phyloP scores from a whole-genome alignment of 345 rosid species.

The Rhodomyrtus tomentosa region DNA sequence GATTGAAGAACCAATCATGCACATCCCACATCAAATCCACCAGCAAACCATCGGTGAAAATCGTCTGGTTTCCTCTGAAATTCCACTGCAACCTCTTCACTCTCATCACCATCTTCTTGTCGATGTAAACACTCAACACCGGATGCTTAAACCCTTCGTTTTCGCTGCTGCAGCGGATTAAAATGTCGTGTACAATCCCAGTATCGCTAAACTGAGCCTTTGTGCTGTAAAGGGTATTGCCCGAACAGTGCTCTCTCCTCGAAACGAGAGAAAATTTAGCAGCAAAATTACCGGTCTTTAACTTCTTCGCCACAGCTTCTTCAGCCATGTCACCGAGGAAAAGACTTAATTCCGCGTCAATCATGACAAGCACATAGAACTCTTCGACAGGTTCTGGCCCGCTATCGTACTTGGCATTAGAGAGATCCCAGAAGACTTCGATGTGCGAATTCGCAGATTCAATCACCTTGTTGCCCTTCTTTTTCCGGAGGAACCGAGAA shows the following conservation, averaged over 20 bases:
- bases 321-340: slow-evolving; percentile 5
- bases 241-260: slow-evolving; percentile 9
- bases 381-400: slow-evolving; percentile 10
- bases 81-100: slow-evolving; percentile 15
- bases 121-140: slow-evolving; percentile 5
- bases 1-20: slow-evolving; percentile 13
- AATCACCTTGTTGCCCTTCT: slow-evolving; percentile 1
- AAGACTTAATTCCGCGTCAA: slow-evolving; percentile 6
- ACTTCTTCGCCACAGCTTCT: background rate
- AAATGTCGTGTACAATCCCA: slow-evolving; percentile 6
- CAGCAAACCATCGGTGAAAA: slow-evolving; percentile 8
- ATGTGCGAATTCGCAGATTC: background rate
- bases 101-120: slow-evolving; percentile 7
- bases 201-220: slow-evolving; percentile 2
- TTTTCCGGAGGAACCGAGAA: slow-evolving; percentile 3
- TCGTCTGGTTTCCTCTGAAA: slow-evolving; percentile 16
- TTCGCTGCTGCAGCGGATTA: slow-evolving; percentile 1
- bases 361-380: slow-evolving; percentile 3
- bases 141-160: background rate
- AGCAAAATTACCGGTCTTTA: background rate
- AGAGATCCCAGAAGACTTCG: slow-evolving; percentile 14
- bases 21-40: slow-evolving; percentile 19
- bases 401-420: background rate
- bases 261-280: background rate
- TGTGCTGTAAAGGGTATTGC: slow-evolving; percentile 6